A percentile compares a stretch with the other conserved stretches of the same genome.
These are phyloP conservation scores for Plasmodium adleri DNA, from an alignment of 169 alveolate species.

Conservation along the genomic window DNA sequence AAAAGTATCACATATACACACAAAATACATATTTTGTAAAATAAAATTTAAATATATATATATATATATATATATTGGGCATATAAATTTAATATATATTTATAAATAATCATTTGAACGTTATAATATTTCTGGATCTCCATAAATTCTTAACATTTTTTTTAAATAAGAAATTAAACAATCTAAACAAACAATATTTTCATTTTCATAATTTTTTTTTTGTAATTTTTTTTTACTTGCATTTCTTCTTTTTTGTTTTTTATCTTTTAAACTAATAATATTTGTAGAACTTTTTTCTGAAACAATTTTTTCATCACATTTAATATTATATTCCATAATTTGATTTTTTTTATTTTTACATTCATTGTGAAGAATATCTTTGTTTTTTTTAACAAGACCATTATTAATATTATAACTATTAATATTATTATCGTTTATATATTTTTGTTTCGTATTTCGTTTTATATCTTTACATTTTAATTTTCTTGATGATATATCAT, in stretches of 20 bases:
- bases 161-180: conserved; percentile 37
- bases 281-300: conserved; percentile 2
- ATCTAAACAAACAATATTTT: conserved; percentile 65
- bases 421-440: not conserved
- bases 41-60: too few relatives aligned
- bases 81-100: too few relatives aligned
- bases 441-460: not conserved
- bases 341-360: not conserved
- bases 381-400: not conserved
- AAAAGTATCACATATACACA: too few relatives aligned
- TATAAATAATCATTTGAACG: too few relatives aligned
- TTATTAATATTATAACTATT: not conserved
- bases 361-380: too few relatives aligned
- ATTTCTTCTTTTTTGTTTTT: not conserved
- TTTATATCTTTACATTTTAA: not conserved
- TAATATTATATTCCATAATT: conserved; percentile 41
- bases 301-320: conserved; percentile 4
- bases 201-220: conserved; percentile 33
- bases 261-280: not conserved
- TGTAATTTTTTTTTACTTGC: not conserved
- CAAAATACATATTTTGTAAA: too few relatives aligned
- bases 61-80: too few relatives aligned
- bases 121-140: conserved; percentile 48
- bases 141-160: conserved; percentile 54
- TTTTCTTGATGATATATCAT: not conserved